These are phyloP conservation scores for Pyracantha coccinea DNA, from an alignment of 331 rosid species.

Conservation along the genomic window DNA sequence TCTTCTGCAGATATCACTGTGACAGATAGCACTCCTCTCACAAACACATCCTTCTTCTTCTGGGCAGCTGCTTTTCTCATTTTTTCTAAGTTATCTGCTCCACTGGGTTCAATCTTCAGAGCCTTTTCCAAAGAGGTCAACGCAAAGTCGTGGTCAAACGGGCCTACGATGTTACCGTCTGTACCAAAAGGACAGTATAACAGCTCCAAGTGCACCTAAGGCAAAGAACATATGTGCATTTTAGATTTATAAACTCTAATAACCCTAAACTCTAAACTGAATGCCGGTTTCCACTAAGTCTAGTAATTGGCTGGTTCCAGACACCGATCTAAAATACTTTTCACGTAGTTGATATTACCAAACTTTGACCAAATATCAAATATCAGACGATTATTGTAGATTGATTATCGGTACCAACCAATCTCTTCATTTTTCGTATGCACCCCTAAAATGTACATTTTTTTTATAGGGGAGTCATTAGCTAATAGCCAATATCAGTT, in stretches of 20 bases:
- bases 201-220: conserved; percentile 91
- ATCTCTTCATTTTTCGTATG: too few relatives aligned
- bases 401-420: too few relatives aligned
- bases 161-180: conserved; percentile 38
- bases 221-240: background rate
- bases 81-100: conserved; percentile 21
- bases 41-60: conserved; percentile 61
- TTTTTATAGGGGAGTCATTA: background rate
- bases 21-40: conserved; percentile 86
- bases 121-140: conserved; percentile 69
- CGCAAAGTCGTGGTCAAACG: conserved; percentile 50
- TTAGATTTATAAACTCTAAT: background rate
- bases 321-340: too few relatives aligned
- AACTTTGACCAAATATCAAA: too few relatives aligned
- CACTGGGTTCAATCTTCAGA: conserved; percentile 35
- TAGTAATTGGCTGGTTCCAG: too few relatives aligned
- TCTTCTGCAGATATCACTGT: conserved; percentile 91
- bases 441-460: background rate
- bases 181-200: conserved; percentile 72
- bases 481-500: background rate
- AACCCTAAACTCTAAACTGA: too few relatives aligned
- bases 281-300: too few relatives aligned
- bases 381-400: too few relatives aligned
- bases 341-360: too few relatives aligned
- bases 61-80: conserved; percentile 12